Conservation (phyloP, 441 rosid species). For the Macaranga tanarius region DNA sequence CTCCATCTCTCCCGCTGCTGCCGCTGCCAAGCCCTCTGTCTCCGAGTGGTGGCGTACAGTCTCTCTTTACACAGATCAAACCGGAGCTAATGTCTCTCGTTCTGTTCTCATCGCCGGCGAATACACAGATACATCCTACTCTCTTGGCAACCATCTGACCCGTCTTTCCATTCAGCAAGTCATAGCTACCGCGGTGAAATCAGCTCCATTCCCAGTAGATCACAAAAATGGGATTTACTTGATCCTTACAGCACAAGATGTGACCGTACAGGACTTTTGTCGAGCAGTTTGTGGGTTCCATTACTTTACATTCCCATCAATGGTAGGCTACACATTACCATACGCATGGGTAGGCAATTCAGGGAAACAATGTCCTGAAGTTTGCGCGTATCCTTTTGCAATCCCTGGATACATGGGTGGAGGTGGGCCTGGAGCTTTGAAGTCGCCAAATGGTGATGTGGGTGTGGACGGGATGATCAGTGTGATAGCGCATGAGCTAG, state of each 20-base stretch:
- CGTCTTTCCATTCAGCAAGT: constrained; percentile 85
- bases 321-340: constrained; percentile 89
- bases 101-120: constrained; percentile 64
- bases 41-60: constrained; percentile 83
- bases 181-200: constrained; percentile 54
- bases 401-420: constrained; percentile 81
- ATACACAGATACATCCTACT: constrained; percentile 49
- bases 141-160: constrained; percentile 58
- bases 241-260: constrained; percentile 68
- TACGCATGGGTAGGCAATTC: constrained; percentile 94
- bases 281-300: constrained; percentile 89
- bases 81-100: constrained; percentile 78
- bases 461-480: constrained; percentile 95
- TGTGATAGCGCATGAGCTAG: constrained; percentile 86
- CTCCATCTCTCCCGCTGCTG: constrained; percentile 56
- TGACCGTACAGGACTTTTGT: constrained; percentile 78
- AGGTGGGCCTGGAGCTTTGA: constrained; percentile 51
- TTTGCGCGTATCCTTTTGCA: constrained; percentile 87
- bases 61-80: constrained; percentile 81
- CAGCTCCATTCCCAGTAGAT: constrained; percentile 75
- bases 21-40: constrained; percentile 47
- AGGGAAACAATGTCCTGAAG: constrained; percentile 80
- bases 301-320: constrained; percentile 85
- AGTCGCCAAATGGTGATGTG: constrained; percentile 74
- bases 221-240: constrained; percentile 84